phyloP scores from a whole-genome alignment of 2,329 filamentous ascomycete species.

The Colletotrichum magnum region DNA sequence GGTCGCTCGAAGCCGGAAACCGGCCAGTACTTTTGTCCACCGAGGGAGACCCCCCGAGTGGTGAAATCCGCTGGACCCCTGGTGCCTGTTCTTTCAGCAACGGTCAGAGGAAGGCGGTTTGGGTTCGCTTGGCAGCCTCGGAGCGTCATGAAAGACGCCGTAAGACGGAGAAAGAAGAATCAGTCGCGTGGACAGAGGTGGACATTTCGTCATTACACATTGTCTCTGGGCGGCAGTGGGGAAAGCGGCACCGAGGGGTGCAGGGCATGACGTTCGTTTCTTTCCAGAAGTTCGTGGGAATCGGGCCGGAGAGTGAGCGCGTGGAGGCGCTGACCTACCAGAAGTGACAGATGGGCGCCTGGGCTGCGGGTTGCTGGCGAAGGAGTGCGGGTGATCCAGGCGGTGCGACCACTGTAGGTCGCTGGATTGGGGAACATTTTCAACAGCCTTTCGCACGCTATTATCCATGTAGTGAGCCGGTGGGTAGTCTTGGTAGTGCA shows the following conservation, averaged over 20 bases:
- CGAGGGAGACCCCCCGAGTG: not conserved
- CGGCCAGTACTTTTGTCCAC: slow-evolving; percentile 17
- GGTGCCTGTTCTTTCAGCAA: not conserved
- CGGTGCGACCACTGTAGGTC: slow-evolving; percentile 26
- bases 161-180: not conserved
- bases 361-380: slow-evolving; percentile 12
- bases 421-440: slow-evolving; percentile 20
- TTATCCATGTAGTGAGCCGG: too few relatives aligned
- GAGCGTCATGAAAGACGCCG: not conserved
- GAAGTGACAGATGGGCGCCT: not conserved
- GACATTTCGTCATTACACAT: slow-evolving; percentile 32
- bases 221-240: slow-evolving; percentile 20
- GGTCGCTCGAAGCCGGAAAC: slow-evolving; percentile 13
- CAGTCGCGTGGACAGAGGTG: not conserved
- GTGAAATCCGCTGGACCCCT: not conserved
- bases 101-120: slow-evolving; percentile 3
- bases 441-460: not conserved
- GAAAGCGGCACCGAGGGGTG: slow-evolving; percentile 23
- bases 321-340: slow-evolving; percentile 36
- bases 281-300: slow-evolving; percentile 38
- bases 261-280: slow-evolving; percentile 36
- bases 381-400: slow-evolving; percentile 31
- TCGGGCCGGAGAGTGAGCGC: slow-evolving; percentile 37
- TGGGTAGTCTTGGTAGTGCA: too few relatives aligned
- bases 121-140: slow-evolving; percentile 10